A percentile compares a stretch with the other conserved stretches of the same genome.
These are phyloP conservation scores for Acarospora socialis DNA, from an alignment of 2,329 filamentous ascomycete genomes.

Conservation along the genomic window DNA sequence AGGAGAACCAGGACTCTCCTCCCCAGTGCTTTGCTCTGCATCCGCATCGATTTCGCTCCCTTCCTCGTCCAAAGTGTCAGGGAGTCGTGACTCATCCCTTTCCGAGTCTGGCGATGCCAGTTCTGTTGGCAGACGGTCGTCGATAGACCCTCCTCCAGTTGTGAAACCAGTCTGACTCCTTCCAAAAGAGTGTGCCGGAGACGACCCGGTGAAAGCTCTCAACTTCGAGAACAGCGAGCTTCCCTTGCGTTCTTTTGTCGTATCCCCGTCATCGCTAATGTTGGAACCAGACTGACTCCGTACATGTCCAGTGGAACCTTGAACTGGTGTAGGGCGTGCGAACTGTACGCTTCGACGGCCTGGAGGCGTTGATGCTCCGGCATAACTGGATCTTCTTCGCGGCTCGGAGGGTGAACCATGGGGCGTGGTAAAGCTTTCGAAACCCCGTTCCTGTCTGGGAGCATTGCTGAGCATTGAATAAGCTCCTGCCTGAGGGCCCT, in stretches of 20 bases:
- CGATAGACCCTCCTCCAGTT: slow-evolving; percentile 23
- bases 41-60: slow-evolving; percentile 63
- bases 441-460: not conserved
- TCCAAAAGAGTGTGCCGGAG: slow-evolving; percentile 34
- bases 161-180: slow-evolving; percentile 35
- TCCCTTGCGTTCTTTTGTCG: slow-evolving; percentile 41
- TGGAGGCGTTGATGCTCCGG: slow-evolving; percentile 24
- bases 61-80: slow-evolving; percentile 40
- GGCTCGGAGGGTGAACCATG: not conserved
- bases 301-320: slow-evolving; percentile 37
- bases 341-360: slow-evolving; percentile 64
- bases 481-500: not conserved
- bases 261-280: slow-evolving; percentile 42
- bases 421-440: not conserved
- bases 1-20: slow-evolving; percentile 39
- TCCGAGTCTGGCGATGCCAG: slow-evolving; percentile 35
- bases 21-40: slow-evolving; percentile 75
- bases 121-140: slow-evolving; percentile 25
- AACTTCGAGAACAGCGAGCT: slow-evolving; percentile 65
- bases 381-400: not conserved
- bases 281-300: slow-evolving; percentile 55
- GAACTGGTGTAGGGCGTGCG: slow-evolving; percentile 39
- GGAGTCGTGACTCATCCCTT: slow-evolving; percentile 35
- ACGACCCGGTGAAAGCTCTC: slow-evolving; percentile 53
- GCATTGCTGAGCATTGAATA: not conserved